phyloP scores from a whole-genome alignment of 2,329 filamentous ascomycete species.

The Dothidotthia symphoricarpi region DNA sequence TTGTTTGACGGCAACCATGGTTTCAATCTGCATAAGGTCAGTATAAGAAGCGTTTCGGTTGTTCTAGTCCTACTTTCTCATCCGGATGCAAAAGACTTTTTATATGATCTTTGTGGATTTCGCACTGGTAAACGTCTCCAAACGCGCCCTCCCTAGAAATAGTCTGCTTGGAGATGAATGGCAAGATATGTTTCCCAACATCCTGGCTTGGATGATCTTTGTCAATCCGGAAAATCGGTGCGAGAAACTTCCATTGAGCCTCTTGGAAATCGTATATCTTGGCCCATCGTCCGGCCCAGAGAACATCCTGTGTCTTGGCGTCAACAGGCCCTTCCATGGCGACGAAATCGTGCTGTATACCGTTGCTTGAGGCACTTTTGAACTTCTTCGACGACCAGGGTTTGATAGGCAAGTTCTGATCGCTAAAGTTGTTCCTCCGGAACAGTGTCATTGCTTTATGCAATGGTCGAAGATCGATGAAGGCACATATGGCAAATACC shows the following conservation, averaged over 20 bases:
- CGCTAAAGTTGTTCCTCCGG: too few relatives aligned
- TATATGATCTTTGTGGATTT: constrained; percentile 9
- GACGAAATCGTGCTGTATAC: too few relatives aligned
- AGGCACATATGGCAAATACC: too few relatives aligned
- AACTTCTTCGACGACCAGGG: too few relatives aligned
- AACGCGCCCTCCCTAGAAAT: constrained; percentile 5
- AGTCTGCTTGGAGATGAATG: constrained; percentile 1
- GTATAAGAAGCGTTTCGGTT: not conserved
- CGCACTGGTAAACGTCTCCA: constrained; percentile 8
- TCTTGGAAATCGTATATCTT: constrained; percentile 4
- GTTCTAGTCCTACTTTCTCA: constrained; percentile 1
- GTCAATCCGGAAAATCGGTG: not conserved
- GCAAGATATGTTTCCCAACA: constrained; percentile 1
- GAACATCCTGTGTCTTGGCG: too few relatives aligned
- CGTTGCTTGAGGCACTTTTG: too few relatives aligned
- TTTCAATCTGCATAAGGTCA: not conserved
- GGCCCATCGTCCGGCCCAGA: too few relatives aligned
- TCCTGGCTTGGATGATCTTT: not conserved
- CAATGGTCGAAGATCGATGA: too few relatives aligned
- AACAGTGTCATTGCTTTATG: too few relatives aligned
- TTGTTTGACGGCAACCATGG: constrained; percentile 13
- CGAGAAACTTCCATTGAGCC: constrained; percentile 2
- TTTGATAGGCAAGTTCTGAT: too few relatives aligned
- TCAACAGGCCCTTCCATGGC: too few relatives aligned
- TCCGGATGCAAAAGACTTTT: too few relatives aligned